Conservation (phyloP, 768 basidiomycete species). For the Suillus weaverae region DNA sequence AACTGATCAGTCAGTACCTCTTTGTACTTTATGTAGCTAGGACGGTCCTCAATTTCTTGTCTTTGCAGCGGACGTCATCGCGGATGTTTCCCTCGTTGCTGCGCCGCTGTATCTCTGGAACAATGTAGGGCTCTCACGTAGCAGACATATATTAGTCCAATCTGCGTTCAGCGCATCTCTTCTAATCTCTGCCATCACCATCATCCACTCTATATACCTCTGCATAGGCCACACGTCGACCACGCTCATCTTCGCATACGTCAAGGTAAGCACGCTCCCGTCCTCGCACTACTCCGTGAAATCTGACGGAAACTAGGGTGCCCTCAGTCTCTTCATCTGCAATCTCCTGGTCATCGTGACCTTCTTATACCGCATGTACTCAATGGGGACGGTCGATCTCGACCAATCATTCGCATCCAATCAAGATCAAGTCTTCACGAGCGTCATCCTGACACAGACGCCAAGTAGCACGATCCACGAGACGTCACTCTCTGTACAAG, state of each 20-base stretch:
- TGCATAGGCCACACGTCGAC: not conserved
- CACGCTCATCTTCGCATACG: not conserved
- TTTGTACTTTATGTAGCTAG: not conserved
- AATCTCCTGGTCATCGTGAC: conserved; percentile 9
- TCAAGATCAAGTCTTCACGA: not conserved
- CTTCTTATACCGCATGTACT: not conserved
- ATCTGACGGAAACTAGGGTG: not conserved
- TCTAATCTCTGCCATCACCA: not conserved
- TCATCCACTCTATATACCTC: not conserved
- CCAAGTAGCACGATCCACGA: not conserved
- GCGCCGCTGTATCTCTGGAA: not conserved
- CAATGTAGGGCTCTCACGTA: not conserved
- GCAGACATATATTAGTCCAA: not conserved
- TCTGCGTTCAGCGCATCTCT: not conserved
- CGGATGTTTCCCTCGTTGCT: not conserved
- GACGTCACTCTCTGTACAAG: not conserved
- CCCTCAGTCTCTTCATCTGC: conserved; percentile 4
- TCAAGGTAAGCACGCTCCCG: not conserved
- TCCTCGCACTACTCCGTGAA: not conserved
- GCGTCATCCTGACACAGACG: not conserved
- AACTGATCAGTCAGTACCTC: not conserved
- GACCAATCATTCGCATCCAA: not conserved
- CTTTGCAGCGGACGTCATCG: not conserved
- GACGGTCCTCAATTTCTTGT: not conserved
- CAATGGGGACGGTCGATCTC: not conserved